Conservation (phyloP, 163 green algal genomes). For the Chlamydomonas reinhardtii region DNA sequence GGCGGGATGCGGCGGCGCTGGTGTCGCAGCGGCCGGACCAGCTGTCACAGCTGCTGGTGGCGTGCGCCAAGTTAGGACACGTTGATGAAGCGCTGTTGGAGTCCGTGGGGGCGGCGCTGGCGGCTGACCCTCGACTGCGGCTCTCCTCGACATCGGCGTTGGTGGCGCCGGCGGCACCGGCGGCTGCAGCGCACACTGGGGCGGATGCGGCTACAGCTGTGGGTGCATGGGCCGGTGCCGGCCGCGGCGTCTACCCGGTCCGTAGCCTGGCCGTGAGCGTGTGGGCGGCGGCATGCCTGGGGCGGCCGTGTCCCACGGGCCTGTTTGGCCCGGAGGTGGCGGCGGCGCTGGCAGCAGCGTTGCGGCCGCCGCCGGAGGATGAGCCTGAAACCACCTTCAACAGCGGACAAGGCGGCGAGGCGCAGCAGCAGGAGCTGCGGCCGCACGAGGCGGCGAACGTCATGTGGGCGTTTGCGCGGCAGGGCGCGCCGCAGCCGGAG, state of each 20-base stretch:
- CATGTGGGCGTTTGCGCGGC: conserved; percentile 28
- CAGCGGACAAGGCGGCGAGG: no score
- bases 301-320: not conserved
- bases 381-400: no score
- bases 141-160: no score
- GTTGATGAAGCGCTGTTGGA: not conserved
- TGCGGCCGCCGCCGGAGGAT: not conserved
- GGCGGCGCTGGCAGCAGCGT: not conserved
- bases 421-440: conserved; percentile 4
- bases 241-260: not conserved
- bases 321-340: not conserved
- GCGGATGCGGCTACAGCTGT: not conserved
- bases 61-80: not conserved
- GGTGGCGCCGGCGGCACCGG: not conserved
- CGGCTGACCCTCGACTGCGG: no score
- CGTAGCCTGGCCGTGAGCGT: conserved; percentile 11
- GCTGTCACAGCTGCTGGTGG: conserved; percentile 8
- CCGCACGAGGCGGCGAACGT: conserved; percentile 20
- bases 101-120: no score
- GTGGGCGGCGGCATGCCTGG: conserved; percentile 17
- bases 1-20: not conserved
- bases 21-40: conserved; percentile 16
- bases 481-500: not conserved
- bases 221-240: not conserved
- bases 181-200: not conserved